Evolutionary conservation across 257 asterid genomes (phyloP), one percentile per base, ranked within the genome.

Genomic region (Rhazya stricta): DNA sequence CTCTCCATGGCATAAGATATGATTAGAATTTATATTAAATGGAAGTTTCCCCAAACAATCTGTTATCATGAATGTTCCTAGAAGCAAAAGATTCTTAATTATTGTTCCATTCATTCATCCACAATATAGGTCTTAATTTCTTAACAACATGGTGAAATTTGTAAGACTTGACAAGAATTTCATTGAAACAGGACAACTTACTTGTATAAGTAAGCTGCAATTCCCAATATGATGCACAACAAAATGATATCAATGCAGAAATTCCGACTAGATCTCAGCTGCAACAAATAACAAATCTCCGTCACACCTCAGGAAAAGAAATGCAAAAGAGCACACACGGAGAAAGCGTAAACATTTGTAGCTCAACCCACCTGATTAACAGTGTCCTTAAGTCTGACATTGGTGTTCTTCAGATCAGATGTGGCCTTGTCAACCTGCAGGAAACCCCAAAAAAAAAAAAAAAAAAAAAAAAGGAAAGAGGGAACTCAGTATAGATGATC

Each of bases 261-360:
- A 80, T 93, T 93, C 78, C 98, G 95, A 83, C 98, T 93, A 65
- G 98, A 93, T 73, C 98, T 87, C 89, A 93, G 89, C 98, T 93
- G 96, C 70, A 84, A 84, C 43, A 74, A 74, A 76, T 74, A 27
- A 60, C 79, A 67, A 80, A 42, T 69, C 36, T 58, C 73, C 16
- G 57, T 78, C 25, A 74, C 43, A 57, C 48, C 34, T 34, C 18
- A 29, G 68, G 42, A 27, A 76, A 29, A 48, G 19, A 23, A 13
- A 62, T 36, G 46, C 18, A 25, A 51, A 37, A 69, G n/a, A 46
- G 32, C 32, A 71, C 69, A 30, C 3, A 32, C 45, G 36, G 39
- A 51, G 39, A 16, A 6, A 61, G 19, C 5, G 8, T n/a, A 32
- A 37, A 74, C 15, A 62, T 9, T 6, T 1, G 25, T 57, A 81